A percentile compares a stretch with the other conserved stretches of the same genome.
Evolutionary conservation across 352 stramenopile species (phyloP).

Genomic region (Globisporangium polare): DNA sequence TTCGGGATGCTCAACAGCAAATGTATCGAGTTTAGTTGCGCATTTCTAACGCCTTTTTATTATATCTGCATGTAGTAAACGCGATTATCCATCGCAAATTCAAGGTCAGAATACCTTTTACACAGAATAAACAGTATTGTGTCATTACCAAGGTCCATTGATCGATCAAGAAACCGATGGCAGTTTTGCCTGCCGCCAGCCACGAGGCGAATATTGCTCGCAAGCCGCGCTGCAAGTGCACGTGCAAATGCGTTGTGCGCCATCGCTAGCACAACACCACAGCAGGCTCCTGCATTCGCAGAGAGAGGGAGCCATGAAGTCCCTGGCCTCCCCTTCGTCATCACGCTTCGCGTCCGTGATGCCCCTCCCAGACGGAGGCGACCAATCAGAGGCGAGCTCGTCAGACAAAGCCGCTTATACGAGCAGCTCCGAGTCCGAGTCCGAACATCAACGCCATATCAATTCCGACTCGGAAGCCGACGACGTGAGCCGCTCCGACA

Average conservation of each 20-base stretch:
- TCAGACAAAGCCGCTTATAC: neutral
- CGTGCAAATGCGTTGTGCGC: neutral
- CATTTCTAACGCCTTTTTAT: no score
- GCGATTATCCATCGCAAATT: no score
- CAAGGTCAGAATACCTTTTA: no score
- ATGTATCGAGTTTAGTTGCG: no score
- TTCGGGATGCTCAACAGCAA: no score
- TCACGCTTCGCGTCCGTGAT: slow-evolving; percentile 10
- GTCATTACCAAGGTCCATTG: neutral
- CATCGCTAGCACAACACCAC: no score
- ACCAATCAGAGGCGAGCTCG: slow-evolving; percentile 17
- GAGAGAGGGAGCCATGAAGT: slow-evolving; percentile 9
- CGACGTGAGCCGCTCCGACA: neutral
- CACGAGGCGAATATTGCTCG: neutral
- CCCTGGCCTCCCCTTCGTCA: neutral
- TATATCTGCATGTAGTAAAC: no score
- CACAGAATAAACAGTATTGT: neutral
- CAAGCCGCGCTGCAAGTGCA: neutral
- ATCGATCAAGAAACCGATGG: neutral
- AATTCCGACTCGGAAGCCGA: slow-evolving; percentile 15
- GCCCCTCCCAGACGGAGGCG: slow-evolving; percentile 12
- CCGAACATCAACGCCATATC: neutral
- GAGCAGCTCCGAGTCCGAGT: slow-evolving; percentile 7
- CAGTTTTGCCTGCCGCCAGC: neutral
- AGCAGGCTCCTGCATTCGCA: no score